Evolutionary conservation across 768 basidiomycete genomes (phyloP).

Genomic region (Pleurotus djamor): DNA sequence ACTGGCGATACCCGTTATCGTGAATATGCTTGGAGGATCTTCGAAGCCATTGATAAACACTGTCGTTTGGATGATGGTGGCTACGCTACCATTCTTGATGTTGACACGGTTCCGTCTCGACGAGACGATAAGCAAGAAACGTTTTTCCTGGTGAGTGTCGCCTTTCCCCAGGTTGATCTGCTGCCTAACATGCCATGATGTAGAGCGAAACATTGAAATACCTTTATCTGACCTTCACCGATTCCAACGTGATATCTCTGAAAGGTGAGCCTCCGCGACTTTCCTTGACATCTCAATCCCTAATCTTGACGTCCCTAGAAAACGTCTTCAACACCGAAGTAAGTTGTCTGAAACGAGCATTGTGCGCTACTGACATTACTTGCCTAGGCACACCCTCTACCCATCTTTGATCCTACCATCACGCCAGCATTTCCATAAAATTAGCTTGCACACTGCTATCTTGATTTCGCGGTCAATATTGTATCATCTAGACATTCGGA

Average conservation of each 20-base stretch:
- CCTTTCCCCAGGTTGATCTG: background rate
- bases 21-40: slow-evolving; percentile 87
- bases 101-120: slow-evolving; percentile 68
- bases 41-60: slow-evolving; percentile 84
- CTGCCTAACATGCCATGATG: background rate
- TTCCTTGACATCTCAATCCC: background rate
- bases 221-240: slow-evolving; percentile 83
- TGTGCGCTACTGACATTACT: background rate
- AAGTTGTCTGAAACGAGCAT: slow-evolving; percentile 16
- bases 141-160: slow-evolving; percentile 71
- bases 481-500: background rate
- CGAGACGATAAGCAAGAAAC: slow-evolving; percentile 94
- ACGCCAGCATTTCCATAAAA: slow-evolving; percentile 24
- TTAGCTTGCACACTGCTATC: background rate
- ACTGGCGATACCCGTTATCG: slow-evolving; percentile 85
- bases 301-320: slow-evolving; percentile 34
- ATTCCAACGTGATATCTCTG: slow-evolving; percentile 65
- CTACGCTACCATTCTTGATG: slow-evolving; percentile 81
- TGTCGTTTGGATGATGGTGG: slow-evolving; percentile 76
- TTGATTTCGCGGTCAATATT: background rate
- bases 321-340: slow-evolving; percentile 95
- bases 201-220: slow-evolving; percentile 93
- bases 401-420: slow-evolving; percentile 32
- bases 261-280: slow-evolving; percentile 50
- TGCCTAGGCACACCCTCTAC: slow-evolving; percentile 30